Conservation (phyloP, 768 basidiomycete genomes). For the Boletus bicolor region DNA sequence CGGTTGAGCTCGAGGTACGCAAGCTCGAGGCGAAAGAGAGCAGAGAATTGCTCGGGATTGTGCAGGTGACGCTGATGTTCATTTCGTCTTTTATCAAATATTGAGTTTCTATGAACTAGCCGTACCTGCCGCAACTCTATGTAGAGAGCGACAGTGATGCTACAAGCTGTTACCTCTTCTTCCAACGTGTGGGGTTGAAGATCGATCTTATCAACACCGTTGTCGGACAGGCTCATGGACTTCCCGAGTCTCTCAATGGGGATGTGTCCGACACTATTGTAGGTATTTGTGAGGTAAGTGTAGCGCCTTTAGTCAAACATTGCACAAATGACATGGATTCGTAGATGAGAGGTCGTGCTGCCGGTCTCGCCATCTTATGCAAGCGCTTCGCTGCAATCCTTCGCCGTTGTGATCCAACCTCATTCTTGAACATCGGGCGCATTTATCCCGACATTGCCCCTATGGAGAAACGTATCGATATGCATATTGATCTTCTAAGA, state of each 20-base stretch:
- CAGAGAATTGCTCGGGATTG: slow-evolving; percentile 72
- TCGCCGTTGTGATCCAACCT: slow-evolving; percentile 74
- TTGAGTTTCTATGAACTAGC: slow-evolving; percentile 40
- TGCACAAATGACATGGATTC: neutral
- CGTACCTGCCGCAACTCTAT: slow-evolving; percentile 89
- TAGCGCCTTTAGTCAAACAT: neutral
- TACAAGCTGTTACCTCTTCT: slow-evolving; percentile 87
- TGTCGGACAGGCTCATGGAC: slow-evolving; percentile 75
- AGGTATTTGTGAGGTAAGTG: slow-evolving; percentile 86
- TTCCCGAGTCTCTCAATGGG: slow-evolving; percentile 83
- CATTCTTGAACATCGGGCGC: slow-evolving; percentile 82
- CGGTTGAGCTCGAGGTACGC: slow-evolving; percentile 85
- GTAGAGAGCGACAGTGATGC: slow-evolving; percentile 87
- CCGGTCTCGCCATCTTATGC: slow-evolving; percentile 77
- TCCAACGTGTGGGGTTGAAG: slow-evolving; percentile 85
- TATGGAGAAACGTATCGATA: slow-evolving; percentile 89
- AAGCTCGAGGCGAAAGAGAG: slow-evolving; percentile 83
- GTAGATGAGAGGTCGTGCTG: slow-evolving; percentile 82
- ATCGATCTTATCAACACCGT: slow-evolving; percentile 81
- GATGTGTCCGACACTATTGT: slow-evolving; percentile 82
- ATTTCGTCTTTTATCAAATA: neutral
- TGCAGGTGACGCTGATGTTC: slow-evolving; percentile 54
- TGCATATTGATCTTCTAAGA: slow-evolving; percentile 81
- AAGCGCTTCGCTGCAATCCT: slow-evolving; percentile 87
- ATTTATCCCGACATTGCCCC: slow-evolving; percentile 81